phyloP scores from a whole-genome alignment of 371 early-diverging fungal genomes.

The Lichtheimia ornata region DNA sequence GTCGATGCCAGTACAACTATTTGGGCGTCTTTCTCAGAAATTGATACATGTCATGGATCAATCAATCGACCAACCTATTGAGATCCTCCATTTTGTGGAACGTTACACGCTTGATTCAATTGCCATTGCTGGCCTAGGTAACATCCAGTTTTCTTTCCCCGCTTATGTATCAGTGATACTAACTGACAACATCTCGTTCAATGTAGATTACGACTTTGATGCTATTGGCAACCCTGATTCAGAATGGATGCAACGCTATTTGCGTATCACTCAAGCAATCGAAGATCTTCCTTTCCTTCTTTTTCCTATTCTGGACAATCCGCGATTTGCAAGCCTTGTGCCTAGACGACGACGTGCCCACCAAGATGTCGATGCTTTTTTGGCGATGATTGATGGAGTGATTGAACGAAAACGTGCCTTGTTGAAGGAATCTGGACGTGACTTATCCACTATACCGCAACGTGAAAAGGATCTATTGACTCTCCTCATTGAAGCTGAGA shows the following conservation, averaged over 20 bases:
- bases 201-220: constrained; percentile 27
- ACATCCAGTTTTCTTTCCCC: neutral
- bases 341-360: constrained; percentile 33
- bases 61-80: constrained; percentile 1
- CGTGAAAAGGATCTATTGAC: constrained; percentile 50
- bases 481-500: constrained; percentile 53
- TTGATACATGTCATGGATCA: constrained; percentile 25
- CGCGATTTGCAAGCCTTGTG: constrained; percentile 10
- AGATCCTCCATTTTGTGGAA: constrained; percentile 21
- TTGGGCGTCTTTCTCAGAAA: constrained; percentile 24
- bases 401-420: constrained; percentile 29
- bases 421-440: too few species aligned
- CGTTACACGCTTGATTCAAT: constrained; percentile 41
- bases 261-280: constrained; percentile 17
- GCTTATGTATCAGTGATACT: neutral
- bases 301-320: constrained; percentile 21
- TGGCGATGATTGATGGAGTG: constrained; percentile 35
- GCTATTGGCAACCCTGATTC: constrained; percentile 12
- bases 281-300: constrained; percentile 18
- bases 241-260: constrained; percentile 13
- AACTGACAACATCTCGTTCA: neutral
- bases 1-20: constrained; percentile 32
- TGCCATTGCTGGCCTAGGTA: constrained; percentile 38
- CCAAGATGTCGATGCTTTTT: constrained; percentile 27
- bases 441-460: neutral